Evolutionary conservation across 1,284 basidiomycete genomes (phyloP).

Genomic region (Tylopilus orsonianus): DNA sequence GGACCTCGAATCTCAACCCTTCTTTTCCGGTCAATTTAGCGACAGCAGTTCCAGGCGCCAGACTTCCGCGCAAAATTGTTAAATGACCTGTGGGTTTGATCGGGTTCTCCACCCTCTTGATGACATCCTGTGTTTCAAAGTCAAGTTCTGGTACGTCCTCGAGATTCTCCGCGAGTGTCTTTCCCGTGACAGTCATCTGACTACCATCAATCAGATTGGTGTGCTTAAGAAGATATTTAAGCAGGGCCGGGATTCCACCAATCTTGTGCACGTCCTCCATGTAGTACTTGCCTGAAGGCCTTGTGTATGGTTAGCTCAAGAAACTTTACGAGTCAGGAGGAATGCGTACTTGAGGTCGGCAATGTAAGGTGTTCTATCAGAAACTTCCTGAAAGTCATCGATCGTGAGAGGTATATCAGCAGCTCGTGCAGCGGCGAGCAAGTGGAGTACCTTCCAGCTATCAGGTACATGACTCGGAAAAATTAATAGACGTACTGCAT

Average conservation of each 20-base stretch:
- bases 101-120: slow-evolving; percentile 77
- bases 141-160: slow-evolving; percentile 76
- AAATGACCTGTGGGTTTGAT: slow-evolving; percentile 94
- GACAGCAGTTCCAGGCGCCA: slow-evolving; percentile 90
- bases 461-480: background rate
- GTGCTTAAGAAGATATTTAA: slow-evolving; percentile 87
- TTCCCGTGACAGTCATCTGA: slow-evolving; percentile 92
- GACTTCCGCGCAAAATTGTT: slow-evolving; percentile 87
- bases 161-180: slow-evolving; percentile 91
- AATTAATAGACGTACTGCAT: slow-evolving; percentile 60
- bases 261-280: slow-evolving; percentile 96
- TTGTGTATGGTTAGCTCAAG: slow-evolving; percentile 27
- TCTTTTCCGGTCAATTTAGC: slow-evolving; percentile 98
- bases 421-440: slow-evolving; percentile 91
- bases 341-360: slow-evolving; percentile 79
- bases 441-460: slow-evolving; percentile 71
- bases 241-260: slow-evolving; percentile 81
- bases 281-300: slow-evolving; percentile 90
- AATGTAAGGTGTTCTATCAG: slow-evolving; percentile 90
- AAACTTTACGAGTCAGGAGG: background rate
- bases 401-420: slow-evolving; percentile 87
- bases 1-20: slow-evolving; percentile 81
- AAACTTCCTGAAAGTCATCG: slow-evolving; percentile 91
- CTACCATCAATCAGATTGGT: slow-evolving; percentile 87
- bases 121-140: slow-evolving; percentile 82